Percentiles rank a stretch among this genome's conserved stretches.
These are phyloP conservation scores for Melaleuca alternifolia DNA, from an alignment of 345 rosid species.

Conservation along the genomic window DNA sequence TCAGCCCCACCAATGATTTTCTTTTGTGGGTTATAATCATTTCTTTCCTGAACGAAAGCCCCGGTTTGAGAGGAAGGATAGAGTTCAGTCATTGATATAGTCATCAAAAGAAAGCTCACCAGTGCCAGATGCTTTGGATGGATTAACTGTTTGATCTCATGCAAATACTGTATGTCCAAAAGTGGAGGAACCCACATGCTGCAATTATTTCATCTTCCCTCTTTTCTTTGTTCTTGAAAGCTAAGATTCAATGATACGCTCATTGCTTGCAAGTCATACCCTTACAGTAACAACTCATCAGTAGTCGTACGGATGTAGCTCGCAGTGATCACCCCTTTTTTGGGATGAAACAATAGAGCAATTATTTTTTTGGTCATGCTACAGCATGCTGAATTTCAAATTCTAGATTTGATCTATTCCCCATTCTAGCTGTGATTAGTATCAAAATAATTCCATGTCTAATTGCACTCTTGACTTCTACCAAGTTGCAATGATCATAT, in stretches of 20 bases:
- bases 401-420: background rate
- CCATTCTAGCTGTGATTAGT: background rate
- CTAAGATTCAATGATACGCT: conserved; percentile 1
- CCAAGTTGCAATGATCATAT: background rate
- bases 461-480: background rate
- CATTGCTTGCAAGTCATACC: background rate
- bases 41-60: background rate
- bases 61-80: background rate
- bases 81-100: background rate
- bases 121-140: background rate
- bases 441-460: background rate
- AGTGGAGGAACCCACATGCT: background rate
- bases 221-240: conserved; percentile 1
- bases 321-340: background rate
- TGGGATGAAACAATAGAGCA: background rate
- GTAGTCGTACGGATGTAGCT: background rate
- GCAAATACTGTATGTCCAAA: background rate
- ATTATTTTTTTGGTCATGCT: background rate
- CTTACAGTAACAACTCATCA: background rate
- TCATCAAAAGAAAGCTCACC: background rate
- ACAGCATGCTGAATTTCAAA: background rate
- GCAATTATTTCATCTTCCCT: background rate
- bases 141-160: background rate
- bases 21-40: background rate
- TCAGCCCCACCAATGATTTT: background rate